Conservation (phyloP, 148 eudicot genomes). For the Cornus florida region DNA sequence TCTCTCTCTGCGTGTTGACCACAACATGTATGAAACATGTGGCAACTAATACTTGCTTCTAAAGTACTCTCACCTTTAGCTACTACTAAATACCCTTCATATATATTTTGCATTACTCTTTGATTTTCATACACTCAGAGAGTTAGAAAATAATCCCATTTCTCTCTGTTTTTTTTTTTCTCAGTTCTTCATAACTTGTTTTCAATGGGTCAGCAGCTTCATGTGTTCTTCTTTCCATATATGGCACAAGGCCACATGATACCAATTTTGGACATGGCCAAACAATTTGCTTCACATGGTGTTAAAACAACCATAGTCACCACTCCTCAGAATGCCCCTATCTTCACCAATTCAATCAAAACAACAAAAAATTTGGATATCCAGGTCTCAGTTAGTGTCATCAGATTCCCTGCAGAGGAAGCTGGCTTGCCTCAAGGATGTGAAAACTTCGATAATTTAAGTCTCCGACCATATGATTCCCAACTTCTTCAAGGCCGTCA, state of each 20-base stretch:
- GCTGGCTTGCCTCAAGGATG: slow-evolving; percentile 44
- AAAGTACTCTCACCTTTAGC: too few relatives aligned
- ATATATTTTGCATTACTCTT: too few relatives aligned
- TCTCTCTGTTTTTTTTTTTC: not conserved
- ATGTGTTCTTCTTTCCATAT: slow-evolving; percentile 47
- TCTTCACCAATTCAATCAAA: slow-evolving; percentile 24
- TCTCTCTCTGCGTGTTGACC: too few relatives aligned
- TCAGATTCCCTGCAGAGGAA: slow-evolving; percentile 33
- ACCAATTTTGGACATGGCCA: slow-evolving; percentile 53
- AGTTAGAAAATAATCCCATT: too few relatives aligned
- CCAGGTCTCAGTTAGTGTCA: slow-evolving; percentile 14
- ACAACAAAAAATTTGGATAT: not conserved
- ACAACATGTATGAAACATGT: too few relatives aligned
- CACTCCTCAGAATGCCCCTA: slow-evolving; percentile 38
- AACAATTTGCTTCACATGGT: slow-evolving; percentile 43
- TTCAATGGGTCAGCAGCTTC: slow-evolving; percentile 29
- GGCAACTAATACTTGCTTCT: too few relatives aligned
- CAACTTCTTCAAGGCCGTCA: slow-evolving; percentile 30
- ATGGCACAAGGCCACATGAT: slow-evolving; percentile 61
- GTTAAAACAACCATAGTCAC: slow-evolving; percentile 50
- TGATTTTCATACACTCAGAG: too few relatives aligned
- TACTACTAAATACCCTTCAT: too few relatives aligned
- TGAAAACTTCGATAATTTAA: slow-evolving; percentile 32
- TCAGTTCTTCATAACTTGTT: not conserved
- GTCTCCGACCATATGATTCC: not conserved